Evolutionary conservation across 495 filamentous ascomycete genomes (phyloP).

Genomic region (Gamarada debralockiae): DNA sequence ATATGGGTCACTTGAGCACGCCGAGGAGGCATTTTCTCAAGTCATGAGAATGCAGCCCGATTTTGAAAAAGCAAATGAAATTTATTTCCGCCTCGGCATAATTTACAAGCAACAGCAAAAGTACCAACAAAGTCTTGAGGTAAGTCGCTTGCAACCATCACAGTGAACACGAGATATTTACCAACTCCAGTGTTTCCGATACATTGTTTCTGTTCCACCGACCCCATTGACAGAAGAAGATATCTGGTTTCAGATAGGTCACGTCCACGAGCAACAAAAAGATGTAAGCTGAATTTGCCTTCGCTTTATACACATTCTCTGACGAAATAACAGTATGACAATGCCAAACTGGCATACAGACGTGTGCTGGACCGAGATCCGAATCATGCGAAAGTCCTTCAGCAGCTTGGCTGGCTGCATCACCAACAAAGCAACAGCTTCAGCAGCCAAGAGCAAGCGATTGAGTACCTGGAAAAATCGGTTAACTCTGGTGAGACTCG

Average conservation of each 20-base stretch:
- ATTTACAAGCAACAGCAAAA: conserved; percentile 99
- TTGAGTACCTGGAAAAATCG: conserved; percentile 96
- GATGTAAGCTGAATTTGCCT: conserved; percentile 63
- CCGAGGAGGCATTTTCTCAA: conserved; percentile 96
- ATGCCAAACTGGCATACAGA: conserved; percentile 85
- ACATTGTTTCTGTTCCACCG: conserved; percentile 92
- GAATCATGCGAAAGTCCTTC: conserved; percentile 95
- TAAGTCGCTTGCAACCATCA: conserved; percentile 35
- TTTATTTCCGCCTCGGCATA: conserved; percentile 97
- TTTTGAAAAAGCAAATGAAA: conserved; percentile 99
- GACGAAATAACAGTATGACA: conserved; percentile 65
- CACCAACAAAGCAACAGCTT: conserved; percentile 92
- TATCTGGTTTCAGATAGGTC: conserved; percentile 99
- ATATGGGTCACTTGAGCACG: conserved; percentile 95
- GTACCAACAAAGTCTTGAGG: conserved; percentile 87
- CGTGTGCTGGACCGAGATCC: conserved; percentile 93
- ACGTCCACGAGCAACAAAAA: conserved; percentile 98
- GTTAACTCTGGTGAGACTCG: conserved; percentile 79
- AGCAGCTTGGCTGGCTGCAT: conserved; percentile 97
- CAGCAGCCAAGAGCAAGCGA: conserved; percentile 88
- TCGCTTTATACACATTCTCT: background rate
- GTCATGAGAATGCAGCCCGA: conserved; percentile 98
- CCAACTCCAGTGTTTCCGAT: conserved; percentile 80
- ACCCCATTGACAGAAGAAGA: conserved; percentile 94
- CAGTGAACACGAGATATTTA: conserved; percentile 24